Percentiles rank a stretch among this genome's conserved stretches.
phyloP scores from a whole-genome alignment of 345 rosid species.

The Euphorbia peplus region DNA sequence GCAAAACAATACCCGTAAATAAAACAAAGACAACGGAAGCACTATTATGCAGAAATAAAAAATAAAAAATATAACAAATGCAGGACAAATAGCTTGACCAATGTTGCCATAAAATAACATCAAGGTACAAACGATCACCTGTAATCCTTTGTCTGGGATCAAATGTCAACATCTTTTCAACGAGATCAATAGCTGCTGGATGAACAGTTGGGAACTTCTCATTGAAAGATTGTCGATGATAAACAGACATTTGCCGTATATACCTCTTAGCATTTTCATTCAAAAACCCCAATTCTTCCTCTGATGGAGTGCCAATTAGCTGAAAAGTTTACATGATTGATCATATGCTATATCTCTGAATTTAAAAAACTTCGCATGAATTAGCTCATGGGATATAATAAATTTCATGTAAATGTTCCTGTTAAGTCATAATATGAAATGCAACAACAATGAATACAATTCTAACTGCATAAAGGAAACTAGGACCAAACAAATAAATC shows the following conservation, averaged over 20 bases:
- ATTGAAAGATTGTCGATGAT: slow-evolving; percentile 63
- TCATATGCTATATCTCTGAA: not conserved
- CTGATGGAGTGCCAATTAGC: slow-evolving; percentile 87
- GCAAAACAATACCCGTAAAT: not conserved
- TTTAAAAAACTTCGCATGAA: slow-evolving; percentile 8
- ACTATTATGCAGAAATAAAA: not conserved
- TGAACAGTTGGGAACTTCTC: slow-evolving; percentile 70
- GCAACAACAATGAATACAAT: not conserved
- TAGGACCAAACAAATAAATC: not conserved
- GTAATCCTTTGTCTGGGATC: slow-evolving; percentile 78
- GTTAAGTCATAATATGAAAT: not conserved
- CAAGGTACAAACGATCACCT: slow-evolving; percentile 42
- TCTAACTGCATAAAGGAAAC: not conserved
- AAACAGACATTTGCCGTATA: slow-evolving; percentile 52
- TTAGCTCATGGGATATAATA: not conserved
- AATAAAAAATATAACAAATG: too few relatives aligned
- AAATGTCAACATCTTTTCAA: slow-evolving; percentile 85
- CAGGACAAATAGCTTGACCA: not conserved
- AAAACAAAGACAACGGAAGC: not conserved
- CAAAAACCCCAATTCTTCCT: slow-evolving; percentile 67
- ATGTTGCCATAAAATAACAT: not conserved
- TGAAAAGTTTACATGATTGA: slow-evolving; percentile 32
- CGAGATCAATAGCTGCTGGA: slow-evolving; percentile 69
- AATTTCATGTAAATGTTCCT: slow-evolving; percentile 1
- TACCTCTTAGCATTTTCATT: slow-evolving; percentile 81